Conservation (phyloP, 2,329 filamentous ascomycete species). For the Phialophora expanda region DNA sequence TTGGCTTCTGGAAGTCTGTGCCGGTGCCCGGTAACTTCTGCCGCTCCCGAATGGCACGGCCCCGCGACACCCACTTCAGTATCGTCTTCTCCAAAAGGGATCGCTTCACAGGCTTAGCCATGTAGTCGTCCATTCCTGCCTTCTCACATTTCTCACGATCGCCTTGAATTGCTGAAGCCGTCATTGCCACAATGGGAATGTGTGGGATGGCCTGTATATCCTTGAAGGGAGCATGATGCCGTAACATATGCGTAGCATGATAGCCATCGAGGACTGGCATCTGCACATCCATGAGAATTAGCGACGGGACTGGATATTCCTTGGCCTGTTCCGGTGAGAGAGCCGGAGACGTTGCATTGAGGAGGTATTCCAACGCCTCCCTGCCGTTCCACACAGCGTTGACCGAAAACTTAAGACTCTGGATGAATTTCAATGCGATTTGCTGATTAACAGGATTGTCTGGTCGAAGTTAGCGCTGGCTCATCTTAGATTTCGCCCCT, state of each 20-base stretch:
- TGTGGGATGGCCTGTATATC: conserved; percentile 59
- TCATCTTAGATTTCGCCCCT: background rate
- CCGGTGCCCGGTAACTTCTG: background rate
- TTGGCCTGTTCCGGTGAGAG: conserved; percentile 46
- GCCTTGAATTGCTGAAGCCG: conserved; percentile 76
- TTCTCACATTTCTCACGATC: conserved; percentile 74
- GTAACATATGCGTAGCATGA: conserved; percentile 73
- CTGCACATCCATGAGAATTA: conserved; percentile 80
- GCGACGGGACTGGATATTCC: conserved; percentile 65
- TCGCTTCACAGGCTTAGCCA: conserved; percentile 74
- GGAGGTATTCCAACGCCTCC: conserved; percentile 76
- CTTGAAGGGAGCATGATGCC: conserved; percentile 70
- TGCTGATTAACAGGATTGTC: conserved; percentile 79
- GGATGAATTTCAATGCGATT: conserved; percentile 76
- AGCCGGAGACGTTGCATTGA: conserved; percentile 51
- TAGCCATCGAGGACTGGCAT: conserved; percentile 81
- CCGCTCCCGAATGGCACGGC: conserved; percentile 4
- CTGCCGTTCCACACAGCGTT: conserved; percentile 77
- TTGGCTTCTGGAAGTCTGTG: conserved; percentile 10
- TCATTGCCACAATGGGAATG: conserved; percentile 82
- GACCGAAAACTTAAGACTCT: conserved; percentile 73
- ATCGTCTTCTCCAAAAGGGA: conserved; percentile 72
- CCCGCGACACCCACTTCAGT: conserved; percentile 64
- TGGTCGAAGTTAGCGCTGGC: conserved; percentile 3
- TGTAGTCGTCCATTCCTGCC: conserved; percentile 77